Evolutionary conservation across 208 protist species (phyloP), one percentile per base, ranked within the genome.

Genomic region (Acanthamoeba divionensis): DNA sequence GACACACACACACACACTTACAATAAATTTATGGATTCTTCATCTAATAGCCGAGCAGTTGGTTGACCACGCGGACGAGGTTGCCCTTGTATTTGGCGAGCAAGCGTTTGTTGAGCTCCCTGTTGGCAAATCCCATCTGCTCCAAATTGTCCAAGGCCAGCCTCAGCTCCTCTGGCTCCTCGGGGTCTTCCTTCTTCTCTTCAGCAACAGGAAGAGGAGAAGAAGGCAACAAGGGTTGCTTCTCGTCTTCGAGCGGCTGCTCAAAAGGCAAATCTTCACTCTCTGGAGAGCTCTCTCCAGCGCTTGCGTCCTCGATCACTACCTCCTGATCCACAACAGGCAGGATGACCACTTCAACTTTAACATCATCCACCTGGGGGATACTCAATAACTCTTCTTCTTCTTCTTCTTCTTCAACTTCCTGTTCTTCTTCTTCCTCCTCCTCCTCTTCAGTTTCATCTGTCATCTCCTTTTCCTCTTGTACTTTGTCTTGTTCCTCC

Each of bases 11-110:
- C n/a, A n/a, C n/a, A n/a, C n/a, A n/a, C n/a, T n/a, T n/a, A n/a
- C n/a, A n/a, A n/a, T n/a, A n/a, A n/a, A n/a, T n/a, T n/a, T n/a
- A n/a, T n/a, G n/a, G n/a, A n/a, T n/a, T n/a, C n/a, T n/a, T n/a
- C n/a, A n/a, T n/a, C n/a, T n/a, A n/a, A n/a, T n/a, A n/a, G 67
- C 36, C 67, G 67, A 79, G 67, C 26, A 79, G 67, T 47, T 79
- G 26, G 67, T 79, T 41, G 38, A 79, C 31, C 26, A 47, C 55
- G 67, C 45, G 45, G 38, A 79, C 45, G 24, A 79, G 45, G 67
- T 79, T 79, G 67, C 67, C 67, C 67, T 29, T 79, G 67, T 79
- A 57, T 47, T 52, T 79, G 36, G 24, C 21, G 38, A 79, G 67
- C 3, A 52, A 0, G 45, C 67, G 48, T 47, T 79, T 79, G 67